Evolutionary conservation across 1,284 basidiomycete genomes (phyloP).

Genomic region (Ustilago shanxiensis): DNA sequence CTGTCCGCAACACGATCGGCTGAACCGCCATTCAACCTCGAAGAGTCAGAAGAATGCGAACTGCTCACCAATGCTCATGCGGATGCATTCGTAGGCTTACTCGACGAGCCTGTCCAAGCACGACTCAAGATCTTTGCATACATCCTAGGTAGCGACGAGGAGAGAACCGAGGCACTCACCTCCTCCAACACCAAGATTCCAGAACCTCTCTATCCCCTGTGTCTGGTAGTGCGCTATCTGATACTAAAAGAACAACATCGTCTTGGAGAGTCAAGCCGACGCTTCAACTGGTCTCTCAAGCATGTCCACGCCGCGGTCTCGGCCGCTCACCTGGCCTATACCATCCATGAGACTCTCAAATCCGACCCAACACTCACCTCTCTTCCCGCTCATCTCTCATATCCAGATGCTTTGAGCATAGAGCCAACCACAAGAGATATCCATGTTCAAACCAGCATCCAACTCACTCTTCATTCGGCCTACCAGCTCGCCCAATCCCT

Average conservation of each 20-base stretch:
- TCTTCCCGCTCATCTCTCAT: slow-evolving; percentile 17
- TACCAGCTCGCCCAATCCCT: slow-evolving; percentile 46
- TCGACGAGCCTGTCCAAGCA: slow-evolving; percentile 37
- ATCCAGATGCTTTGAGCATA: slow-evolving; percentile 26
- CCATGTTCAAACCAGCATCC: slow-evolving; percentile 41
- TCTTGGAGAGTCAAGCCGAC: slow-evolving; percentile 40
- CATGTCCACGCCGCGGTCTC: slow-evolving; percentile 41
- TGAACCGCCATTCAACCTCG: slow-evolving; percentile 27
- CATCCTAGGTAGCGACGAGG: slow-evolving; percentile 35
- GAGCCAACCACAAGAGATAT: slow-evolving; percentile 45
- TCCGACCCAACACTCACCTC: slow-evolving; percentile 21
- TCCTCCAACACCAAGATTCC: slow-evolving; percentile 16
- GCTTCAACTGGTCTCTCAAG: slow-evolving; percentile 52
- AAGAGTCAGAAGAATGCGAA: background rate
- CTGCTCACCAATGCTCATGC: slow-evolving; percentile 30
- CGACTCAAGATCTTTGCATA: slow-evolving; percentile 38
- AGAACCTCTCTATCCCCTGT: slow-evolving; percentile 29
- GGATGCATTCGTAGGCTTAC: slow-evolving; percentile 16
- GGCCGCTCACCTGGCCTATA: slow-evolving; percentile 21
- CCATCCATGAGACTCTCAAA: slow-evolving; percentile 34
- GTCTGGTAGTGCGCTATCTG: slow-evolving; percentile 48
- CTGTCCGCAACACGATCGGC: slow-evolving; percentile 17
- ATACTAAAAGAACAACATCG: slow-evolving; percentile 39
- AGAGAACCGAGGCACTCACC: slow-evolving; percentile 20
- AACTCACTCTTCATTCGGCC: slow-evolving; percentile 43